phyloP scores from a whole-genome alignment of 805 yeast genomes.

The Komagataella mondaviorum region DNA sequence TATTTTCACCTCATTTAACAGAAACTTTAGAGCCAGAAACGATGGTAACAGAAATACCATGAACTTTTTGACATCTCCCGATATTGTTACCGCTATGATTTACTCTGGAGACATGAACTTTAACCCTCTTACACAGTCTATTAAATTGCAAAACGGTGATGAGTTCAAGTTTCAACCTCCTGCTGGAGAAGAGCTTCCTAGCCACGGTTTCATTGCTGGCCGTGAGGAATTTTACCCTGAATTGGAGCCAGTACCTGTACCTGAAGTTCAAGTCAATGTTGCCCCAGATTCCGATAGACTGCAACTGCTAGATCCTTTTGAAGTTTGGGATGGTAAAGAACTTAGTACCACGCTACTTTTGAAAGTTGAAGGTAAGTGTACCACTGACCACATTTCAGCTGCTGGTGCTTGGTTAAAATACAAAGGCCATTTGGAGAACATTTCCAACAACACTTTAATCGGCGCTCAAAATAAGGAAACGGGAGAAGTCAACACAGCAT shows the following conservation, averaged over 20 bases:
- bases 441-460: conserved; percentile 86
- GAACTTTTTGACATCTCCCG: conserved; percentile 96
- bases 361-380: conserved; percentile 96
- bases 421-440: conserved; percentile 94
- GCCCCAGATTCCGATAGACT: conserved; percentile 85
- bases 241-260: conserved; percentile 37
- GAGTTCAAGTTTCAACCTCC: conserved; percentile 86
- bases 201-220: conserved; percentile 82
- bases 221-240: conserved; percentile 45
- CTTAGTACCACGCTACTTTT: conserved; percentile 60
- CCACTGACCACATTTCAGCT: conserved; percentile 97
- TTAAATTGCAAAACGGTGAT: conserved; percentile 79
- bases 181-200: conserved; percentile 81
- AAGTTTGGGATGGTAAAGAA: conserved; percentile 80
- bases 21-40: conserved; percentile 96
- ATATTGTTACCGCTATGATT: conserved; percentile 89
- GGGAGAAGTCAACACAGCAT: conserved; percentile 85
- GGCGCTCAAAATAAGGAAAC: conserved; percentile 97
- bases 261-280: conserved; percentile 36
- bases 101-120: conserved; percentile 93
- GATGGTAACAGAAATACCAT: conserved; percentile 97
- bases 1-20: conserved; percentile 93
- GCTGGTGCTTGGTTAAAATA: conserved; percentile 99
- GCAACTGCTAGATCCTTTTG: conserved; percentile 81
- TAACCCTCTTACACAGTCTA: conserved; percentile 88